phyloP scores from a whole-genome alignment of 345 rosid genomes.

The Bretschneidera sinensis region DNA sequence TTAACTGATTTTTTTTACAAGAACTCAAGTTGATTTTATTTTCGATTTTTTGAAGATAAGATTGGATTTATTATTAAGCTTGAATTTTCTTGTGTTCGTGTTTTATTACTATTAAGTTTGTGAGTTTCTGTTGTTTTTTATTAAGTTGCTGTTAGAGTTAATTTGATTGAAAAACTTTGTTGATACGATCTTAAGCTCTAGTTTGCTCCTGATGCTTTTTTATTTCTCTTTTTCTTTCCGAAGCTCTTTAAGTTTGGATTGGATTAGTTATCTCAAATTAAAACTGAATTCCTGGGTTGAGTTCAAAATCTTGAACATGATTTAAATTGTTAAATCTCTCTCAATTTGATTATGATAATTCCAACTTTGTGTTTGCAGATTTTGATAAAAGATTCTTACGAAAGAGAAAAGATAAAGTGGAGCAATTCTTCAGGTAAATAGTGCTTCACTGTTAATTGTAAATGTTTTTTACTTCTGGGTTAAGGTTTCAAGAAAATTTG shows the following conservation, averaged over 20 bases:
- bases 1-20: not conserved
- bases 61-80: not conserved
- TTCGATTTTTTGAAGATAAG: not conserved
- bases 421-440: conserved; percentile 22
- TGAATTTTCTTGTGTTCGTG: not conserved
- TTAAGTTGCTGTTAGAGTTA: not conserved
- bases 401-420: conserved; percentile 20
- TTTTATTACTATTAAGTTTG: not conserved
- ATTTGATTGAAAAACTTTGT: not conserved
- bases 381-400: conserved; percentile 16
- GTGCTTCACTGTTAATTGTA: not conserved
- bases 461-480: not conserved
- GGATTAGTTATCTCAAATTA: not conserved
- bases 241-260: not conserved
- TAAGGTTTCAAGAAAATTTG: not conserved
- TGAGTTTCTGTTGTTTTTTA: not conserved
- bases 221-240: not conserved
- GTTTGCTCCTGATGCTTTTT: not conserved
- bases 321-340: not conserved
- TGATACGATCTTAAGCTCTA: not conserved
- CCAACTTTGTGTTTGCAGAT: conserved; percentile 11
- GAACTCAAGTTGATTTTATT: not conserved
- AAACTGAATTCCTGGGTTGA: not conserved
- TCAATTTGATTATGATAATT: not conserved
- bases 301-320: not conserved